phyloP scores from a whole-genome alignment of 441 rosid species.

The Corymbia citriodora region DNA sequence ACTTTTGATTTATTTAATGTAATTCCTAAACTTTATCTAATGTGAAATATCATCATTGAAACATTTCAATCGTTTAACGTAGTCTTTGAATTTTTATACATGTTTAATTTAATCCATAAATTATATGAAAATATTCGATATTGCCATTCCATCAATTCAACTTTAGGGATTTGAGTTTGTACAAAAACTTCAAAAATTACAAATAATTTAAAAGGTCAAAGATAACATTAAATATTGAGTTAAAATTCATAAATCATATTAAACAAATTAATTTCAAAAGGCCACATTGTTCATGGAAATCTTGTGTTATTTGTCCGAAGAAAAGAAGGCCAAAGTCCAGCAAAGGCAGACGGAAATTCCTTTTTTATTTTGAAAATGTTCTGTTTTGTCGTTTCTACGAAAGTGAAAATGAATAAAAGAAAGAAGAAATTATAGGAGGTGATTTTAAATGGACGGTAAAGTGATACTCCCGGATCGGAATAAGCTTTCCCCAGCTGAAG shows the following conservation, averaged over 20 bases:
- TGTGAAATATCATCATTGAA: rapidly evolving
- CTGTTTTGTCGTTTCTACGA: neutral
- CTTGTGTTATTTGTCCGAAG: neutral
- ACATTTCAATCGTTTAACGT: no score
- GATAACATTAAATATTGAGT: no score
- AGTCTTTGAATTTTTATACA: rapidly evolving
- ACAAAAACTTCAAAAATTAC: rapidly evolving
- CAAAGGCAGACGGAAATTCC: neutral
- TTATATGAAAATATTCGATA: rapidly evolving
- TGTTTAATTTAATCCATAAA: no score
- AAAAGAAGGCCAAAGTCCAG: neutral
- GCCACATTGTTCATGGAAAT: neutral
- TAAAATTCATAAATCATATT: no score
- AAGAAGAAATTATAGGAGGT: neutral
- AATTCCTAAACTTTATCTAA: no score
- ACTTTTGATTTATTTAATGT: rapidly evolving
- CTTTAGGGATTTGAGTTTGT: rapidly evolving
- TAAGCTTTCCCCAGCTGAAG: neutral
- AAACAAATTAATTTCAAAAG: no score
- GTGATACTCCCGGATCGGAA: neutral
- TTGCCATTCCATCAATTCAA: neutral
- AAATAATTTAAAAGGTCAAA: no score
- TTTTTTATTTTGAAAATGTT: neutral
- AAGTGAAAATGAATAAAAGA: neutral
- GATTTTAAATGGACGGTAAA: neutral